Conservation (phyloP, 2,329 filamentous ascomycete genomes). For the Aspergillus calidoustus region DNA sequence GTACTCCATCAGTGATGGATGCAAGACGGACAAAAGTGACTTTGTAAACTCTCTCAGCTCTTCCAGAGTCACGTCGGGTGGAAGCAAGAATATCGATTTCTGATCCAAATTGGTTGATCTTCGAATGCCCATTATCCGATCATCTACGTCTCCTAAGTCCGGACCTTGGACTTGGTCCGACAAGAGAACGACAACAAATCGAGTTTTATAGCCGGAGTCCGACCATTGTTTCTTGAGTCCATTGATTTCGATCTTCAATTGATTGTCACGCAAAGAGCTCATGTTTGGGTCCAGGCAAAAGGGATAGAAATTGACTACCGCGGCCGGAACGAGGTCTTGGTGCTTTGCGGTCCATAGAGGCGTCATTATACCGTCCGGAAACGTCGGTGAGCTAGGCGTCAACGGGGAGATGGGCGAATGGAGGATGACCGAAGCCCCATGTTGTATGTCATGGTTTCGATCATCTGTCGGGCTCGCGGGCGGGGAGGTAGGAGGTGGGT, state of each 20-base stretch:
- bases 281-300: constrained; percentile 74
- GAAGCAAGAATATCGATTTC: constrained; percentile 84
- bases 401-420: constrained; percentile 93
- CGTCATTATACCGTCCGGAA: constrained; percentile 87
- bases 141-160: constrained; percentile 66
- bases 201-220: constrained; percentile 69
- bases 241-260: constrained; percentile 85
- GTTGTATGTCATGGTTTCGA: constrained; percentile 48
- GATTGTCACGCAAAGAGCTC: constrained; percentile 80
- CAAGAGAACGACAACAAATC: constrained; percentile 76
- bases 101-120: constrained; percentile 78
- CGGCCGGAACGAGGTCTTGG: constrained; percentile 78
- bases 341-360: constrained; percentile 87
- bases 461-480: constrained; percentile 56
- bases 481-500: constrained; percentile 59
- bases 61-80: constrained; percentile 70
- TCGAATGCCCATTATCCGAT: constrained; percentile 79
- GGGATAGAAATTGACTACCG: constrained; percentile 79
- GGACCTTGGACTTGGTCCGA: constrained; percentile 71
- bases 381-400: constrained; percentile 79
- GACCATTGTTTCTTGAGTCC: constrained; percentile 70
- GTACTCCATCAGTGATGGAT: constrained; percentile 80
- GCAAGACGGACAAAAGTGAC: constrained; percentile 72
- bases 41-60: constrained; percentile 76
- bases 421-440: constrained; percentile 60